Evolutionary conservation across 495 filamentous ascomycete species (phyloP), one percentile per base, ranked within the genome.

Genomic region (Annulohypoxylon bovei): DNA sequence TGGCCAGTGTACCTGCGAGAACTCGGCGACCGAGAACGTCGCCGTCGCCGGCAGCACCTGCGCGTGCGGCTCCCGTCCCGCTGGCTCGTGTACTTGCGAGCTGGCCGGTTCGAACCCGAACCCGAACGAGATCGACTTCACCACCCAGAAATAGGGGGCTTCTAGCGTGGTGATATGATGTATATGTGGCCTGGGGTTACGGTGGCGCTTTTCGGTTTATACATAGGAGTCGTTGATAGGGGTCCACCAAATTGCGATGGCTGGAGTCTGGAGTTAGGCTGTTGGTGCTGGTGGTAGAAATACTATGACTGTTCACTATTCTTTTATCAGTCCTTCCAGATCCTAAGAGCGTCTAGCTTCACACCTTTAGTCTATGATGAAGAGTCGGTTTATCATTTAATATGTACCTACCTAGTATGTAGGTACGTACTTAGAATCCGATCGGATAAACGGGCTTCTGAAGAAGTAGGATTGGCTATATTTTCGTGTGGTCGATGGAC

Each of bases 1-100:
- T 75, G 92, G 92, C 65, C 78, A 90, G 74, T 97, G 94, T 81
- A 97, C 89, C 44, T 97, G 93, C 77, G 90, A 93, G 62, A 88
- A 92, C 61, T 84, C 92, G 4, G 75, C 78, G 3, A 82, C 80
- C 18, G 94, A 97, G 88, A 97, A 97, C 81, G 76, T 82, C 32
- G 81, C 88, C 12, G 67, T 81, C 8, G 77, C 82, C 7, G 79
- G 71, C 12, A 71, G 57, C 39, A 82, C 88, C 18, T 98, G 94
- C 78, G 82, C 88, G 20, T 97, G 94, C 78, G 94, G 94, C 32
- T 82, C 89, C 72, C 85, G 94, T 65, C 86, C 90, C 39, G 83
- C 86, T 68, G 85, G 89, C 79, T 90, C 91, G 3, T 96, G 93
- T 83, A 94, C 90, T 11, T 97, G 93, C 78, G 91, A 93, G 80